Evolutionary conservation across 352 stramenopile genomes (phyloP).

Genomic region (Globisporangium perplexum): DNA sequence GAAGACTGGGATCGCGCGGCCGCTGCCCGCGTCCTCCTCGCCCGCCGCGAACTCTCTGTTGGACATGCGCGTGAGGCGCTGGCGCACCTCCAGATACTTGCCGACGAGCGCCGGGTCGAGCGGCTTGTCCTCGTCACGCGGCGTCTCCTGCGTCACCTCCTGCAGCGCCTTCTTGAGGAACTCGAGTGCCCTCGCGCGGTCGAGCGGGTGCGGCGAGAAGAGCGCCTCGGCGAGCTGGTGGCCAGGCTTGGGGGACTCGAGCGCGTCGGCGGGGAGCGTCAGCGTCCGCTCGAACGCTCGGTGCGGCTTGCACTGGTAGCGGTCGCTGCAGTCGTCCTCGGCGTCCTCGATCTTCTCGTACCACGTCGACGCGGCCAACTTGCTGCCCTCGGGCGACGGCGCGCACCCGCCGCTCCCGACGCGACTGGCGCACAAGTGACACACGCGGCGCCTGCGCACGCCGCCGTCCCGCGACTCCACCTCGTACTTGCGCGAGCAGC

Average conservation of each 20-base stretch:
- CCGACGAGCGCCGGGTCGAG: slow-evolving; percentile 36
- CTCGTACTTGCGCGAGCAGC: slow-evolving; percentile 65
- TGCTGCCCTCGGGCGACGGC: slow-evolving; percentile 1
- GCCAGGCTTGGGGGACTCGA: slow-evolving; percentile 28
- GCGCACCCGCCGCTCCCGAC: slow-evolving; percentile 4
- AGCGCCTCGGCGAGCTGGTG: slow-evolving; percentile 55
- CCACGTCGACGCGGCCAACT: slow-evolving; percentile 6
- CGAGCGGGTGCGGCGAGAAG: slow-evolving; percentile 46
- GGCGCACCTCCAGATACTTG: slow-evolving; percentile 47
- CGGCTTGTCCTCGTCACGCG: slow-evolving; percentile 2
- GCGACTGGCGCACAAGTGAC: slow-evolving; percentile 14
- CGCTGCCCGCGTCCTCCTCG: background rate
- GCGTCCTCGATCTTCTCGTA: slow-evolving; percentile 5
- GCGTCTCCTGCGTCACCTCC: slow-evolving; percentile 23
- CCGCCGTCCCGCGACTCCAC: slow-evolving; percentile 41
- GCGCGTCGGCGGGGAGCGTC: slow-evolving; percentile 9
- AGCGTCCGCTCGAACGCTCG: slow-evolving; percentile 5
- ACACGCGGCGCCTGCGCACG: slow-evolving; percentile 56
- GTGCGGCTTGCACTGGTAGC: background rate
- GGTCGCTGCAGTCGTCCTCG: slow-evolving; percentile 7
- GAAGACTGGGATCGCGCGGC: slow-evolving; percentile 8
- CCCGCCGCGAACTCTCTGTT: slow-evolving; percentile 1
- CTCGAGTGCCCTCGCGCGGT: slow-evolving; percentile 45
- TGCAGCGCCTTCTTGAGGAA: slow-evolving; percentile 41
- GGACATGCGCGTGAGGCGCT: slow-evolving; percentile 27